Evolutionary conservation across 2,329 filamentous ascomycete species (phyloP).

Genomic region (Cercospora sp.): DNA sequence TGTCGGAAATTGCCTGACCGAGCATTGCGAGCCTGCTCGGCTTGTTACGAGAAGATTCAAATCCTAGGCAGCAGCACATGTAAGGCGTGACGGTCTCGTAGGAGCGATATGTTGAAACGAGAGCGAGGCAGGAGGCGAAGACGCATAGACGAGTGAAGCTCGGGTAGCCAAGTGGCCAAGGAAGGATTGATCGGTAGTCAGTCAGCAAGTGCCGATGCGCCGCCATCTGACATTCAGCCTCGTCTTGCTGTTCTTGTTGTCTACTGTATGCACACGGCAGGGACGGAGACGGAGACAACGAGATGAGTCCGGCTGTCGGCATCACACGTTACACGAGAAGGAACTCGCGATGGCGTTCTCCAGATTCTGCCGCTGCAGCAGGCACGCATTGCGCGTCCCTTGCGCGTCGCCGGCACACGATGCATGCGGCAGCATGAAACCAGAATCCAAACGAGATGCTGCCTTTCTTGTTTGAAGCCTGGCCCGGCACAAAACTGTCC

Average conservation of each 20-base stretch:
- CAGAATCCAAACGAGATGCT: neutral
- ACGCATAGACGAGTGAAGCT: neutral
- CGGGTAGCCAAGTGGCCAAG: neutral
- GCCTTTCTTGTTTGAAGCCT: neutral
- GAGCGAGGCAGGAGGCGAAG: no score
- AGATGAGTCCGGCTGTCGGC: neutral
- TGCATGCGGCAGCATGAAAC: slow-evolving; percentile 1
- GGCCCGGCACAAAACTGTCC: neutral
- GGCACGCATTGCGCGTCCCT: neutral
- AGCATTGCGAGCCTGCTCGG: no score
- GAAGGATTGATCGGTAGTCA: neutral
- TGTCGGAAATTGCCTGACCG: no score
- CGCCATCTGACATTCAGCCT: neutral
- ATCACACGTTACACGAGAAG: neutral
- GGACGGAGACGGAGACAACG: neutral
- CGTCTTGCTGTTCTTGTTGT: neutral
- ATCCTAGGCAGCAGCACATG: no score
- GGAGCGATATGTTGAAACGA: no score
- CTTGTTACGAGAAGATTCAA: no score
- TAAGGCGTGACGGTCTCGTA: no score
- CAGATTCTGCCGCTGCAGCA: neutral
- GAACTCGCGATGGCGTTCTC: neutral
- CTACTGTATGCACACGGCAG: neutral
- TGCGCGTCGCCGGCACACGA: neutral
- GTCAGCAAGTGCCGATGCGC: neutral